Evolutionary conservation across 768 basidiomycete species (phyloP).

Genomic region (Hydnomerulius pinastri): DNA sequence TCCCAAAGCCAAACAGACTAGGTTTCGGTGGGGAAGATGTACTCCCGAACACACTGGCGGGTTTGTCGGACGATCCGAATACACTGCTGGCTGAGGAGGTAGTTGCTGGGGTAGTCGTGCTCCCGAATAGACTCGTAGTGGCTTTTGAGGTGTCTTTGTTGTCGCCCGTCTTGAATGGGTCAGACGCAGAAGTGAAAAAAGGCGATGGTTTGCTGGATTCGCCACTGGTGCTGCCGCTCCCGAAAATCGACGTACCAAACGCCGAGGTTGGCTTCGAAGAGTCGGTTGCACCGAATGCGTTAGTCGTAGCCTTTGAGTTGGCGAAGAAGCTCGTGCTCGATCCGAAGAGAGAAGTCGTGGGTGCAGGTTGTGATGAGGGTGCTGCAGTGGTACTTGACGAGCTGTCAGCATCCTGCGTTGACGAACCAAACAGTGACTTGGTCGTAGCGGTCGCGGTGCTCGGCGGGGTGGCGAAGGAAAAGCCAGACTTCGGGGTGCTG

Average conservation of each 20-base stretch:
- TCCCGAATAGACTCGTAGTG: slow-evolving; percentile 20
- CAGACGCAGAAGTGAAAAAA: slow-evolving; percentile 11
- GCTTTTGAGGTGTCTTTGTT: slow-evolving; percentile 16
- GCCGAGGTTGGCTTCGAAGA: slow-evolving; percentile 23
- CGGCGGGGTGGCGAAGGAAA: slow-evolving; percentile 17
- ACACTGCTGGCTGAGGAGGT: slow-evolving; percentile 14
- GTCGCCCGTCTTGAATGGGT: slow-evolving; percentile 1
- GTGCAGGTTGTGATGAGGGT: slow-evolving; percentile 9
- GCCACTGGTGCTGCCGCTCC: slow-evolving; percentile 7
- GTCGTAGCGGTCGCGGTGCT: slow-evolving; percentile 7
- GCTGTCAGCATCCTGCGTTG: slow-evolving; percentile 14
- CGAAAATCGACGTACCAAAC: slow-evolving; percentile 30
- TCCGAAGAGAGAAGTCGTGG: slow-evolving; percentile 16
- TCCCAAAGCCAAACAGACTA: slow-evolving; percentile 30
- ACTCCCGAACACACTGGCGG: slow-evolving; percentile 30
- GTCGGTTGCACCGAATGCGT: slow-evolving; percentile 22
- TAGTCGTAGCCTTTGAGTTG: slow-evolving; percentile 15
- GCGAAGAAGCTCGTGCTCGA: slow-evolving; percentile 26
- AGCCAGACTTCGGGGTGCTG: slow-evolving; percentile 13
- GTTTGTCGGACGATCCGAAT: slow-evolving; percentile 26
- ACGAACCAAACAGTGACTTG: slow-evolving; percentile 6
- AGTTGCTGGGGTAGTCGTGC: slow-evolving; percentile 9
- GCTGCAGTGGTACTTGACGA: slow-evolving; percentile 1
- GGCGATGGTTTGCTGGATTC: slow-evolving; percentile 17
- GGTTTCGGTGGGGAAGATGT: slow-evolving; percentile 28